Evolutionary conservation across 306 rosid species (phyloP), one percentile per base, ranked within the genome.

Genomic region (Fagus sylvatica): DNA sequence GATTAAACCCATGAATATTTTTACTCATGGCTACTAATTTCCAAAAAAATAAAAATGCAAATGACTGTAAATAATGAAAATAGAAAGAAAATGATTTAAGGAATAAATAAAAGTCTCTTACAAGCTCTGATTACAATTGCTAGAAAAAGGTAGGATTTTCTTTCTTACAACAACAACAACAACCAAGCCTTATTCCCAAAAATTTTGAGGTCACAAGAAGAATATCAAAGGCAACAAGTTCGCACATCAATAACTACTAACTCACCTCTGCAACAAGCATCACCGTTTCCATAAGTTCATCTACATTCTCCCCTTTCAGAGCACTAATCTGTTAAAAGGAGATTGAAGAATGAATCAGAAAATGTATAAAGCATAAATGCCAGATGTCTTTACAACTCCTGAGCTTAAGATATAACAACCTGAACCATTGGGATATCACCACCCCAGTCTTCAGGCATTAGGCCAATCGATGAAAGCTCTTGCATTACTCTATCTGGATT

Each of bases 391-490:
- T 69, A 73, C 39, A 71, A 61, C 48, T 74, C 54, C 55, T 19
- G 75, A 32, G 59, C 74, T 80, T 57, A 53, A 71, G 53, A 82
- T 69, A 83, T 53, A 87, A 46, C 78, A 80, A 95, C 99, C 99
- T 89, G 98, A 85, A 95, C 96, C 98, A 95, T 91, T 28, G 98
- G 98, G 77, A 79, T 36, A 59, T 93, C 93, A 75, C 99, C 99
- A 41, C 99, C 99, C 99, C 99, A 95, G 55, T 93, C 96, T 83
- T 95, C 99, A 39, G 99, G 91, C 99, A 95, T 95, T 78, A 95
- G 78, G 80, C 98, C 99, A 78, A 90, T 88, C 9, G 91, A 79
- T 77, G 99, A 93, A 86, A 95, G 99, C 84, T 95, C 98, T 85
- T 91, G 98, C 99, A 93, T 93, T 49, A 95, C 99, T 81, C 97